These are phyloP conservation scores for Backusella psychrophila DNA, from an alignment of 192 early-diverging fungal species.

Conservation along the genomic window DNA sequence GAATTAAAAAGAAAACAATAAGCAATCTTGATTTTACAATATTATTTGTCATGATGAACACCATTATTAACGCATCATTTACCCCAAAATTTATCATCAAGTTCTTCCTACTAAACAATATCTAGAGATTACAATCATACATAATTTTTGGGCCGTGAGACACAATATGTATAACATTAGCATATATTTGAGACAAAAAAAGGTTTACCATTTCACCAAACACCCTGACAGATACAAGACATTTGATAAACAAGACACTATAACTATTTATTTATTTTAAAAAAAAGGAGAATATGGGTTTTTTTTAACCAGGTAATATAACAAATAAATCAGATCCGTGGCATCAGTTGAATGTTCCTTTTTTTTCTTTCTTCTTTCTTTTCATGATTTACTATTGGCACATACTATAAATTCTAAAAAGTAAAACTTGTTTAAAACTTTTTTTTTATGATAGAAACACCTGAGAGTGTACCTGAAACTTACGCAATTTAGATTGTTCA, in stretches of 20 bases:
- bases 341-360: neutral
- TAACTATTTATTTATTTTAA: neutral
- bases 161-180: neutral
- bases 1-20: neutral
- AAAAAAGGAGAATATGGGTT: neutral
- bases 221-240: neutral
- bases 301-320: neutral
- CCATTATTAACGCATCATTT: neutral
- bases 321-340: neutral
- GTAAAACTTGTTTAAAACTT: constrained; percentile 7
- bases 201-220: neutral
- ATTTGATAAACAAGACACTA: neutral
- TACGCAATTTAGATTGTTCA: constrained; percentile 6
- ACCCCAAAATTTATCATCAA: too few relatives aligned
- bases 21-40: neutral
- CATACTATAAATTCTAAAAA: neutral
- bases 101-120: too few relatives aligned
- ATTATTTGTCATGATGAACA: neutral
- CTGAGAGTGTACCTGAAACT: constrained; percentile 7
- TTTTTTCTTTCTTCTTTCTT: neutral
- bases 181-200: neutral
- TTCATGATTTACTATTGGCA: neutral
- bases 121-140: too few relatives aligned
- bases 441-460: neutral
- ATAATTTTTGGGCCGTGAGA: neutral